Base-by-base conservation (phyloP, 2,329 filamentous ascomycete genomes). In the Dothideomycetes sp. region DNA sequence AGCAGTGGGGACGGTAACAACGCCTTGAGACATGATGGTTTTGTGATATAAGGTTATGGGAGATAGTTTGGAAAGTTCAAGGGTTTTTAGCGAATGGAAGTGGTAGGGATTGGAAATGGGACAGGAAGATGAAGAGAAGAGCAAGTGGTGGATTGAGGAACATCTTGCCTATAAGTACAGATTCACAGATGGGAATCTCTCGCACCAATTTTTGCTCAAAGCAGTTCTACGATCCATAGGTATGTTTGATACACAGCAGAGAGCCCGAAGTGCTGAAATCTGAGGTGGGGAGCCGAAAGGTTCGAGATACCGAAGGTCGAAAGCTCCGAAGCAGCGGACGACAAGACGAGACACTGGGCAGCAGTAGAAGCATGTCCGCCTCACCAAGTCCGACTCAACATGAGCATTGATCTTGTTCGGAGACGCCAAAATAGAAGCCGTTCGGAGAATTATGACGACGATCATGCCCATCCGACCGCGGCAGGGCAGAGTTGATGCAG, bases 1-100 rank as follows among this genome's bases (percentile, higher is more conserved):
- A 48, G 67, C 68, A 38, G 65, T 65, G 43, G 64, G 63, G 38
- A 71, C 63, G 28, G 41, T 44, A 49, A 56, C 51, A 40, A 61
- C 58, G 24, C 35, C 35, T 37, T 41, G 39, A 42, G 43, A 45
- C 43, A 45, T 45, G 15, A 16, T 27, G 11, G 23, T 33, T n/a
- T 22, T 10, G 7, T 24, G 22, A 27, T 28, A 20, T 35, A 5
- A 33, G 24, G 13, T 19, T 18, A n/a, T 25, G 24, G 4, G 18
- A n/a, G 15, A 20, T 5, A 6, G 15, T 17, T 20, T 33, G 27
- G 10, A 18, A n/a, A 17, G 18, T 13, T 22, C 12, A 27, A 13
- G 28, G 19, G 25, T 33, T 24, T 24, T 18, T 24, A 39, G 35
- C 27, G 28, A 39, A 28, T 39, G 27, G 19, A 9, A 16, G 18